Conservation (phyloP, 1,139 yeast genomes). For the Pichia cactophila region DNA sequence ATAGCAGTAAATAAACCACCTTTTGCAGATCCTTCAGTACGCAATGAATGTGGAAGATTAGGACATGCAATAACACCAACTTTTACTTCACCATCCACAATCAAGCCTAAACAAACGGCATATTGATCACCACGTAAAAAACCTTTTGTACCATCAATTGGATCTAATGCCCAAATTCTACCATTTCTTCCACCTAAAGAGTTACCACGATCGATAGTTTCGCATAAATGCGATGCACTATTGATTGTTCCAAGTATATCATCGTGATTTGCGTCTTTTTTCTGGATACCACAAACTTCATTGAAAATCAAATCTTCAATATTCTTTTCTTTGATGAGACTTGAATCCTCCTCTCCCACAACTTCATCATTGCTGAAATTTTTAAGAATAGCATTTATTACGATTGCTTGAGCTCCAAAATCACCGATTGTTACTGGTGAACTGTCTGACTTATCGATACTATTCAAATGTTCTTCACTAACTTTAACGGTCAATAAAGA, state of each 20-base stretch:
- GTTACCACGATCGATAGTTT: constrained; percentile 70
- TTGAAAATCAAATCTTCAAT: constrained; percentile 43
- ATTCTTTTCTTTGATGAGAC: constrained; percentile 41
- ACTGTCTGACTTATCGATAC: constrained; percentile 76
- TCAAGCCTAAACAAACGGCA: constrained; percentile 88
- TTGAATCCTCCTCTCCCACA: constrained; percentile 93
- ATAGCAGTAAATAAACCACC: constrained; percentile 80
- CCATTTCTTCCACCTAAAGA: constrained; percentile 72
- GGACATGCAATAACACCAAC: constrained; percentile 97
- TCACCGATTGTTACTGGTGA: constrained; percentile 98
- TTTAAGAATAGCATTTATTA: constrained; percentile 70
- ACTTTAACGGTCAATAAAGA: constrained; percentile 68
- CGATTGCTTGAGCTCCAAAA: constrained; percentile 90
- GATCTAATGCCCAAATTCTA: constrained; percentile 95
- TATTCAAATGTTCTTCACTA: constrained; percentile 53
- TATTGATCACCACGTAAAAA: constrained; percentile 93
- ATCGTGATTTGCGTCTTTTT: constrained; percentile 24
- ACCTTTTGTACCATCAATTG: constrained; percentile 97
- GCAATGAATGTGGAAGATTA: constrained; percentile 55
- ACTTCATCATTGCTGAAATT: constrained; percentile 80
- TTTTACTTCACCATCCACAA: constrained; percentile 76
- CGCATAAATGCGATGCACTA: constrained; percentile 44
- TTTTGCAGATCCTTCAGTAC: constrained; percentile 28
- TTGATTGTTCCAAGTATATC: constrained; percentile 36
- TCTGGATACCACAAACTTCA: constrained; percentile 42